Evolutionary conservation across 306 rosid species (phyloP).

Genomic region (Quercus bicolor): DNA sequence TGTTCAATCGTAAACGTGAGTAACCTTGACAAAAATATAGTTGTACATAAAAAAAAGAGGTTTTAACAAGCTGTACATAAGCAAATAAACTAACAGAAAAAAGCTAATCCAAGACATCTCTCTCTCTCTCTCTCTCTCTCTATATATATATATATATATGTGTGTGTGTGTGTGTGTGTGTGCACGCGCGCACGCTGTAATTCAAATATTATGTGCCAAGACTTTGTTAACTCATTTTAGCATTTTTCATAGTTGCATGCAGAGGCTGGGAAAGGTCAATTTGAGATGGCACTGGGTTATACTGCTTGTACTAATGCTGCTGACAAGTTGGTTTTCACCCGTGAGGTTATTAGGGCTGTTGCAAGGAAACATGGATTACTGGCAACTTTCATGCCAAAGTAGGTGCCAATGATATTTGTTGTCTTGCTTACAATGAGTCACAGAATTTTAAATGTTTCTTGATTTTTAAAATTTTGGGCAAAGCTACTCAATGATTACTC

Average conservation of each 20-base stretch:
- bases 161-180: no score
- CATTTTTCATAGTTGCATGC: constrained; percentile 58
- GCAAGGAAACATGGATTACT: constrained; percentile 80
- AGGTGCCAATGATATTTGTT: constrained; percentile 25
- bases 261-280: constrained; percentile 89
- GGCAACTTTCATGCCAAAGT: constrained; percentile 94
- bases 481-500: background rate
- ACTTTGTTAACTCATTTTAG: constrained; percentile 9
- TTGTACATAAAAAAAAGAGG: no score
- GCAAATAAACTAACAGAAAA: no score
- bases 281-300: constrained; percentile 64
- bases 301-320: constrained; percentile 60
- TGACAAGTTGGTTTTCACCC: constrained; percentile 66
- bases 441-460: background rate
- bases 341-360: constrained; percentile 66
- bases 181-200: background rate
- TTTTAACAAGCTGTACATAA: no score
- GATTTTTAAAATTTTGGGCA: background rate
- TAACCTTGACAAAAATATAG: no score
- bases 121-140: no score
- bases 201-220: background rate
- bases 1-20: background rate
- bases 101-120: background rate
- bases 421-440: background rate
- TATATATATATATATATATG: background rate